Conservation (phyloP, 2,329 filamentous ascomycete species). For the Diplocarpon mali region DNA sequence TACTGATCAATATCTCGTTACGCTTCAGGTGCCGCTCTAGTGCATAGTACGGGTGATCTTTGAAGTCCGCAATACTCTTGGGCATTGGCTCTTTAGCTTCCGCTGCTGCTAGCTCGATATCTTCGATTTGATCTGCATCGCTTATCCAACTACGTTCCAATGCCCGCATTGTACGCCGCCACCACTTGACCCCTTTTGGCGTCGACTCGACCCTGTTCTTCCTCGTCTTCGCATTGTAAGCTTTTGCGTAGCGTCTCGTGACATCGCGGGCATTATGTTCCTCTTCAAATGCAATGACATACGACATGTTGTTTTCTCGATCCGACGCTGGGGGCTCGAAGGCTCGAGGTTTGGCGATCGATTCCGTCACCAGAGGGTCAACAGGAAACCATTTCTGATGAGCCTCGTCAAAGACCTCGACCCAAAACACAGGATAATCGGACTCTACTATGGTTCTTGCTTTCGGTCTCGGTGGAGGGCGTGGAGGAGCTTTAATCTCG, state of each 20-base stretch:
- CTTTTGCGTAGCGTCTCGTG: conserved; percentile 76
- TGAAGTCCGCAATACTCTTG: conserved; percentile 76
- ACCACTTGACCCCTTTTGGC: conserved; percentile 41
- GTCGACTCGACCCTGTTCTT: conserved; percentile 63
- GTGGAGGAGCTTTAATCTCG: conserved; percentile 29
- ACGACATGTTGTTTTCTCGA: conserved; percentile 63
- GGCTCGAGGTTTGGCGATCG: conserved; percentile 61
- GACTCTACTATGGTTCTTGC: conserved; percentile 51
- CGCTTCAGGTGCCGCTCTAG: conserved; percentile 74
- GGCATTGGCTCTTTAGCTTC: conserved; percentile 76
- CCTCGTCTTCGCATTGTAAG: conserved; percentile 82
- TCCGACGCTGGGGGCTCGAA: conserved; percentile 79
- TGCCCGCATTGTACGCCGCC: conserved; percentile 38
- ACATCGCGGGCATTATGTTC: conserved; percentile 74
- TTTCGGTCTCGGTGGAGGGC: conserved; percentile 28
- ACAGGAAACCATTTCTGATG: conserved; percentile 87
- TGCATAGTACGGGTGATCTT: conserved; percentile 72
- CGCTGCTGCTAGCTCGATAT: conserved; percentile 59
- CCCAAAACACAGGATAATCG: conserved; percentile 79
- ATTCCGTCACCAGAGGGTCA: conserved; percentile 73
- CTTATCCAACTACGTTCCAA: conserved; percentile 34
- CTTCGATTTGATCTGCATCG: conserved; percentile 76
- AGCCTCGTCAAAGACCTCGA: conserved; percentile 77
- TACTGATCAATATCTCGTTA: conserved; percentile 68
- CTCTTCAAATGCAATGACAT: conserved; percentile 76